Evolutionary conservation across 148 eudicot genomes (phyloP).

Genomic region (Spergularia marina): DNA sequence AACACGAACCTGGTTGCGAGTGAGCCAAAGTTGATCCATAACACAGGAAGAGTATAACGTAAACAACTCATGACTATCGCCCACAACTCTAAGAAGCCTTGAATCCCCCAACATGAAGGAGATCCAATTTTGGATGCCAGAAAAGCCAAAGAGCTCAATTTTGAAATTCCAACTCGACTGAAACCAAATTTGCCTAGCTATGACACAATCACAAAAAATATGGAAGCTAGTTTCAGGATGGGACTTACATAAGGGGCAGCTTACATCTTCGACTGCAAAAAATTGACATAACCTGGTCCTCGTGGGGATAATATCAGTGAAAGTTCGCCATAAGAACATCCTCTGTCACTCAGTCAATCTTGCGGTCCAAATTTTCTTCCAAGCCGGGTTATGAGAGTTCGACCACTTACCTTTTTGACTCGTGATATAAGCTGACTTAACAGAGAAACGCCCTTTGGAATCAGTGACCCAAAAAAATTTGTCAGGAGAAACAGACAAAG

Average conservation of each 20-base stretch:
- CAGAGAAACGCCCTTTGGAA: background rate
- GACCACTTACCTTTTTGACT: background rate
- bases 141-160: no score
- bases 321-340: background rate
- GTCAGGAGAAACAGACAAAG: background rate
- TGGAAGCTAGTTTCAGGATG: no score
- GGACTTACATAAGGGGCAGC: background rate
- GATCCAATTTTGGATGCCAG: no score
- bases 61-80: no score
- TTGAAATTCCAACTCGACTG: no score
- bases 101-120: no score
- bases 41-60: no score
- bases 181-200: no score
- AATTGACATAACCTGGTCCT: background rate
- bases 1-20: no score
- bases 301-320: background rate
- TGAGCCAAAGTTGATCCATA: no score
- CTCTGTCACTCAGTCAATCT: background rate
- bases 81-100: no score
- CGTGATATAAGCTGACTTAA: background rate
- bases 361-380: background rate
- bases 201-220: no score
- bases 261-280: background rate
- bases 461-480: background rate
- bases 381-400: background rate